Conservation (phyloP, 352 stramenopile genomes). For the Pythium insidiosum region DNA sequence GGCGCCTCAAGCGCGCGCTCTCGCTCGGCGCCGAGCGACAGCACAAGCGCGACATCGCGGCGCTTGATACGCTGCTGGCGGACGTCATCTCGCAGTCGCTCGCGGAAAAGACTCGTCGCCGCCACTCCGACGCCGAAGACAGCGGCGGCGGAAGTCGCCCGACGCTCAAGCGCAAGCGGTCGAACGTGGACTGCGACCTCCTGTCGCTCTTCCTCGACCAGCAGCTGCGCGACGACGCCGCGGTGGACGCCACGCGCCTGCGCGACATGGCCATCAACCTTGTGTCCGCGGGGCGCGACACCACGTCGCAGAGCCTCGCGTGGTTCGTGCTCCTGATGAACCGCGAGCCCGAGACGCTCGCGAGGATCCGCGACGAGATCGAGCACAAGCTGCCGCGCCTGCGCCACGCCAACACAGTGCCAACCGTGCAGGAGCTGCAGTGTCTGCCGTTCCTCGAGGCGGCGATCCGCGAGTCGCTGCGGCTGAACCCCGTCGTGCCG, state of each 20-base stretch:
- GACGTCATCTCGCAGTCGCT: slow-evolving; percentile 28
- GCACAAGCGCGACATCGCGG: slow-evolving; percentile 20
- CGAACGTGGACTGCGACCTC: slow-evolving; percentile 15
- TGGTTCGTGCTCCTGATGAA: slow-evolving; percentile 81
- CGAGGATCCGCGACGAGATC: slow-evolving; percentile 36
- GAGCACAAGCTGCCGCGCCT: slow-evolving; percentile 20
- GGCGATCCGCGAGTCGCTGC: slow-evolving; percentile 50
- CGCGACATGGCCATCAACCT: slow-evolving; percentile 78
- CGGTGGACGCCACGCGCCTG: slow-evolving; percentile 23
- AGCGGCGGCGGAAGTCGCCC: no score
- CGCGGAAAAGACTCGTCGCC: no score
- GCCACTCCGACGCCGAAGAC: no score
- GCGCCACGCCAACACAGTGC: slow-evolving; percentile 12
- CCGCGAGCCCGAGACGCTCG: slow-evolving; percentile 38
- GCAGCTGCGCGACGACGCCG: slow-evolving; percentile 1
- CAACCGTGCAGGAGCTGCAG: slow-evolving; percentile 33
- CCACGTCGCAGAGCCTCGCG: slow-evolving; percentile 50
- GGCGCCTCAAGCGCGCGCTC: slow-evolving; percentile 31
- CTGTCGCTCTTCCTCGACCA: slow-evolving; percentile 37
- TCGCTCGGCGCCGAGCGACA: slow-evolving; percentile 24
- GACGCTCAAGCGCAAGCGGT: not conserved
- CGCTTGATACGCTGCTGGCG: slow-evolving; percentile 26
- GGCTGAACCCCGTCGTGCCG: slow-evolving; percentile 44
- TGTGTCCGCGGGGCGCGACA: slow-evolving; percentile 67
- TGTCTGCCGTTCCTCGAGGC: slow-evolving; percentile 54